phyloP scores from a whole-genome alignment of 2,329 filamentous ascomycete genomes.

The Aspergillus aculeatinus region DNA sequence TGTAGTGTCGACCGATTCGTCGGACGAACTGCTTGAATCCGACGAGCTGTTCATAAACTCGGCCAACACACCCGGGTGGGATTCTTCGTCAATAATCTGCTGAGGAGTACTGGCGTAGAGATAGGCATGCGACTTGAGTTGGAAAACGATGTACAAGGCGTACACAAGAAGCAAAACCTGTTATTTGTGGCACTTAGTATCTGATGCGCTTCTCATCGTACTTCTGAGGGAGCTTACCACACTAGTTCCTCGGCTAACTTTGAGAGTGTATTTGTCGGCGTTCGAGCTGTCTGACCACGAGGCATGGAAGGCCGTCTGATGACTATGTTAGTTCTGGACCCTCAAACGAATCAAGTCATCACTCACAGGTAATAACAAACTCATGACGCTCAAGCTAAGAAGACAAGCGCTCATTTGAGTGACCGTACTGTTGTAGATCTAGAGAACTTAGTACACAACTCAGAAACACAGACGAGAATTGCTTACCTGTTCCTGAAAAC shows the following conservation, averaged over 20 bases:
- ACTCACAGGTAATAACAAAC: slow-evolving; percentile 74
- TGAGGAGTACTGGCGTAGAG: slow-evolving; percentile 92
- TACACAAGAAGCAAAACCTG: slow-evolving; percentile 79
- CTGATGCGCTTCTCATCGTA: neutral
- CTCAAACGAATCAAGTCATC: too few species aligned
- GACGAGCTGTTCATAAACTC: slow-evolving; percentile 69
- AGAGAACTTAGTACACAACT: neutral
- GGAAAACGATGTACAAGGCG: slow-evolving; percentile 79
- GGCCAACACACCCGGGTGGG: slow-evolving; percentile 78
- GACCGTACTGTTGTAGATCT: slow-evolving; percentile 92
- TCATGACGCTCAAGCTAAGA: slow-evolving; percentile 85
- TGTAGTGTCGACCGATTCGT: slow-evolving; percentile 66
- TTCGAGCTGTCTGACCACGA: slow-evolving; percentile 65
- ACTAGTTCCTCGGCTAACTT: slow-evolving; percentile 86
- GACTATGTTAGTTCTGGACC: neutral
- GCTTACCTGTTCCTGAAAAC: slow-evolving; percentile 77
- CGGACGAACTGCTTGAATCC: slow-evolving; percentile 51
- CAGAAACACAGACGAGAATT: neutral
- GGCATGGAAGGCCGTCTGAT: slow-evolving; percentile 82
- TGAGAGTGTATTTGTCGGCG: slow-evolving; percentile 71
- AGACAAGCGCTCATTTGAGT: slow-evolving; percentile 96
- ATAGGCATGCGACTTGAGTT: slow-evolving; percentile 87
- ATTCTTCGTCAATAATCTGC: slow-evolving; percentile 87
- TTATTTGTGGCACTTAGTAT: neutral
- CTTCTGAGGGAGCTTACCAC: slow-evolving; percentile 56